These are phyloP conservation scores for Spinacia oleracea DNA, from an alignment of 179 eudicot species.

Conservation along the genomic window DNA sequence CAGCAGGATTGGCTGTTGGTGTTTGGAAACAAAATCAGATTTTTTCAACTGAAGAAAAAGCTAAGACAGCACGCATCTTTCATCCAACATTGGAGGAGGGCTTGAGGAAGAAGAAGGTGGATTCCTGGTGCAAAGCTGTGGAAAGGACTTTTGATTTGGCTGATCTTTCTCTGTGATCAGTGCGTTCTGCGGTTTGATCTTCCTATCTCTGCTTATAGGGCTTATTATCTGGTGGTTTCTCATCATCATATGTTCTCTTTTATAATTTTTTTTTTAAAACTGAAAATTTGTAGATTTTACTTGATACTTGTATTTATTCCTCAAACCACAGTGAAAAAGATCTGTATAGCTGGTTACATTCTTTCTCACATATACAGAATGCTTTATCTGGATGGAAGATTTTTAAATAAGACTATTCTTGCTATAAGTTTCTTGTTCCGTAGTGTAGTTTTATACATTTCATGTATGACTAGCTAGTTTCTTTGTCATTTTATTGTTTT, in stretches of 20 bases:
- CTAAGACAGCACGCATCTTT: constrained; percentile 57
- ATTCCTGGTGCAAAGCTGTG: constrained; percentile 95
- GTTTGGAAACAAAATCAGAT: constrained; percentile 80
- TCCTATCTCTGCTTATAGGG: background rate
- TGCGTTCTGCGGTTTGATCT: constrained; percentile 8
- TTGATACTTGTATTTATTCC: background rate
- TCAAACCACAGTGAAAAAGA: background rate
- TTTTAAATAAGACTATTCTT: too few species aligned
- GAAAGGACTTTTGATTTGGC: constrained; percentile 80
- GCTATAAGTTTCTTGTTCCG: too few species aligned
- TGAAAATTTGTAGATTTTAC: background rate
- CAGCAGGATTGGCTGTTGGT: constrained; percentile 92
- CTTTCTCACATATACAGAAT: background rate
- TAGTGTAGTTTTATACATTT: too few species aligned
- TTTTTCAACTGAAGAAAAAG: constrained; percentile 62
- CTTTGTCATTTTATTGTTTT: too few species aligned
- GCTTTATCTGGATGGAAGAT: background rate
- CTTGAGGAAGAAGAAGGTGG: constrained; percentile 74
- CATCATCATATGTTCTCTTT: background rate
- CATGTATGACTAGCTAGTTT: too few species aligned
- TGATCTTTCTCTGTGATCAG: constrained; percentile 51
- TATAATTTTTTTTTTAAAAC: too few species aligned
- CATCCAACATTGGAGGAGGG: constrained; percentile 48
- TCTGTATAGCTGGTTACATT: background rate
- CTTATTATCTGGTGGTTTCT: background rate